A percentile compares a stretch with the other conserved stretches of the same genome.
Evolutionary conservation across 2,329 filamentous ascomycete species (phyloP).

Genomic region (Ophiocordyceps camponoti-leonardi): DNA sequence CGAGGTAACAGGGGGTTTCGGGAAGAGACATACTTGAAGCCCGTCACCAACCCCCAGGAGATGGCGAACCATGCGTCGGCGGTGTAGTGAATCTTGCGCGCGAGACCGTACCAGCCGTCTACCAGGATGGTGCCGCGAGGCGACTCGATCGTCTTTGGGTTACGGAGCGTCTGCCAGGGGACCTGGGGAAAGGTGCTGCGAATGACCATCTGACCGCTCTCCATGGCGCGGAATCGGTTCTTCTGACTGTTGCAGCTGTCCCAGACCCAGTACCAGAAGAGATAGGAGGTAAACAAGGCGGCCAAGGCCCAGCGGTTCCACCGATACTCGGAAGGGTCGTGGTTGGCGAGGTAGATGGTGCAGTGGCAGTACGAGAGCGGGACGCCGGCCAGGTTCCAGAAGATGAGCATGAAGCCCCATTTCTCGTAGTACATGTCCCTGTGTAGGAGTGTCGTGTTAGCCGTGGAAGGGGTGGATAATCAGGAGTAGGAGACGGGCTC

Average conservation of each 20-base stretch:
- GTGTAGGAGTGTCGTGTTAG: neutral
- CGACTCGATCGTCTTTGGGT: slow-evolving; percentile 63
- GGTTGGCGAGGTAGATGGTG: slow-evolving; percentile 76
- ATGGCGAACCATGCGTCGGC: slow-evolving; percentile 31
- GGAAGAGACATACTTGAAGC: slow-evolving; percentile 19
- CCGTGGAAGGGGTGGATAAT: neutral
- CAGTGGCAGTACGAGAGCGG: slow-evolving; percentile 88
- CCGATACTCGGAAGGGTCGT: slow-evolving; percentile 58
- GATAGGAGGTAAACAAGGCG: slow-evolving; percentile 50
- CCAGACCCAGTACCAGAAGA: slow-evolving; percentile 82
- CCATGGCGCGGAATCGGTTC: slow-evolving; percentile 73
- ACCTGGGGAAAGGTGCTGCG: slow-evolving; percentile 78
- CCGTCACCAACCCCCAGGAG: slow-evolving; percentile 33
- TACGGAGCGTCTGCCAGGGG: slow-evolving; percentile 70
- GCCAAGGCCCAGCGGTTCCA: slow-evolving; percentile 56
- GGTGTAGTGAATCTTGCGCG: slow-evolving; percentile 44
- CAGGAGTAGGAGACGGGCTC: slow-evolving; percentile 1
- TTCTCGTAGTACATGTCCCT: slow-evolving; percentile 94
- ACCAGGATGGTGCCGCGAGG: slow-evolving; percentile 58
- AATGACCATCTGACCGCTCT: slow-evolving; percentile 51
- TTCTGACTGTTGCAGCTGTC: slow-evolving; percentile 87
- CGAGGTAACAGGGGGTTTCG: neutral
- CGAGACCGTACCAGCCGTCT: slow-evolving; percentile 70
- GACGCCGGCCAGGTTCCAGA: slow-evolving; percentile 90
- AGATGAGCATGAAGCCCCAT: slow-evolving; percentile 94